Base-by-base conservation (phyloP, 805 yeast genomes). In the Saccharomycopsis fodiens region DNA sequence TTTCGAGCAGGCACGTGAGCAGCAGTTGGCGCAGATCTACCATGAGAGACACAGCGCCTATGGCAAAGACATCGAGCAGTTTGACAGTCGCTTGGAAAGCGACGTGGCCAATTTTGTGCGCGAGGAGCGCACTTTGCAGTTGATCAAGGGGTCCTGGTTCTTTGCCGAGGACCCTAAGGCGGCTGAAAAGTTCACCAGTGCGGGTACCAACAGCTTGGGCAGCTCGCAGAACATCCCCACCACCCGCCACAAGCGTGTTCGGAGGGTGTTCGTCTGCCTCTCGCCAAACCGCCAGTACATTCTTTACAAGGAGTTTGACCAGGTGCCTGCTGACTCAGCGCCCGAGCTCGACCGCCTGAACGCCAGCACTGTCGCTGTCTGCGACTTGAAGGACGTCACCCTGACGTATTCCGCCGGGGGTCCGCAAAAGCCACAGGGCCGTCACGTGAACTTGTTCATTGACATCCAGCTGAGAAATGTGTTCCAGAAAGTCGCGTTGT, bases 121-220 rank as follows among this genome's bases (percentile, higher is more conserved):
- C 47, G 88, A 83, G 58, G 93, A 84, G 63, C 70, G 91, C 55
- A 77, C 82, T 39, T 62, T 83, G 47, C 80, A 78, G 57, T 63
- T 86, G 41, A 77, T 86, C 22, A 78, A 74, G 55, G 95, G 95
- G 1, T 73, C 84, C 2, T 86, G 95, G 95, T 89, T 83, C 12
- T 82, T 69, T 57, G 72, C 80, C 1, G 82, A 79, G 31, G 65
- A 71, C 43, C 87, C 83, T 17, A 50, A 44, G 27, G 17, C 27
- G 10, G 10, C 13, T 4, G 46, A 36, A 12, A 46, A 42, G 62
- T 10, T 49, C 51, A n/a, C n/a, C n/a, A n/a, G n/a, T n/a, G 47
- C 42, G 42, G 49, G 15, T 13, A 17, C 20, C 38, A 41, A 32
- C 21, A 15, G 36, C 16, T 31, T 17, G 16, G 32, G 36, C 6